Evolutionary conservation across 805 yeast genomes (phyloP).

Genomic region (Candida piceae): DNA sequence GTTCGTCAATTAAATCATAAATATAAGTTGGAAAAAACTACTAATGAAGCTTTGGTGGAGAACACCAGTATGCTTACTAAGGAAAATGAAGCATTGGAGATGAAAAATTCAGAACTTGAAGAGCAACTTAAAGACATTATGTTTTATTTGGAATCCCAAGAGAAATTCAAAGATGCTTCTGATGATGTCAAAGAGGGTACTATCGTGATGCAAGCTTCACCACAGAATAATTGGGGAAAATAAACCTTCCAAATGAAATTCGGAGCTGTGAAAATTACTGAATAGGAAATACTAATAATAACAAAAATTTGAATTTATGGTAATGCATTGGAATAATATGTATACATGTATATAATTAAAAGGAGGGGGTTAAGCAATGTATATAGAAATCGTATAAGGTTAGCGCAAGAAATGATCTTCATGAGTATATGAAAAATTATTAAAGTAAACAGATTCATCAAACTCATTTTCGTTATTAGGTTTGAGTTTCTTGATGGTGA

Average conservation of each 20-base stretch:
- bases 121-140: slow-evolving; percentile 73
- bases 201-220: slow-evolving; percentile 37
- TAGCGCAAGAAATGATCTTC: slow-evolving; percentile 18
- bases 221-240: too few species aligned
- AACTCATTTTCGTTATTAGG: slow-evolving; percentile 20
- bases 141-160: slow-evolving; percentile 72
- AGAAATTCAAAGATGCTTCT: slow-evolving; percentile 64
- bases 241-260: too few species aligned
- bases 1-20: slow-evolving; percentile 14
- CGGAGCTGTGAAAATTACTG: too few species aligned
- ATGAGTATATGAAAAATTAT: slow-evolving; percentile 29
- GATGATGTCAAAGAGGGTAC: slow-evolving; percentile 73
- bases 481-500: slow-evolving; percentile 27
- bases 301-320: too few species aligned
- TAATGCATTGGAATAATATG: too few species aligned
- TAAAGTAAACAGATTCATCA: slow-evolving; percentile 30
- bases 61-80: too few species aligned
- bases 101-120: slow-evolving; percentile 42
- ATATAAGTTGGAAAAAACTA: slow-evolving; percentile 41
- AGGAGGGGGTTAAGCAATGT: too few species aligned
- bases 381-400: too few species aligned
- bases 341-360: too few species aligned
- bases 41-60: slow-evolving; percentile 37
- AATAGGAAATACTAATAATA: too few species aligned
- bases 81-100: slow-evolving; percentile 31